These are phyloP conservation scores for Eruca vesicaria DNA, from an alignment of 441 rosid genomes.

Conservation along the genomic window DNA sequence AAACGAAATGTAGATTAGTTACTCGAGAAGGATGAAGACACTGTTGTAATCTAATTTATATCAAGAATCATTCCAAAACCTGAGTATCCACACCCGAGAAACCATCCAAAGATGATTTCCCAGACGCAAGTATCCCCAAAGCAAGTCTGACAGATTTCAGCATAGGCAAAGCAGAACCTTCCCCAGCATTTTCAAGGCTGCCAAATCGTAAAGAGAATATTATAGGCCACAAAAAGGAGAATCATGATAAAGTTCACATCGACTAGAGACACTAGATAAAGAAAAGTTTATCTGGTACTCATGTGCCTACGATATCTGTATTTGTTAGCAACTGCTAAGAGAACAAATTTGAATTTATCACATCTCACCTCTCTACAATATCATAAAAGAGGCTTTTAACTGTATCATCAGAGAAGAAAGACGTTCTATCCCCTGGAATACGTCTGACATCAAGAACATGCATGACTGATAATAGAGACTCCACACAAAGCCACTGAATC, in stretches of 20 bases:
- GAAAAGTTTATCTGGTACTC: not conserved
- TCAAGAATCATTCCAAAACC: conserved; percentile 42
- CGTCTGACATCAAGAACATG: conserved; percentile 51
- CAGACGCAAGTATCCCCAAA: conserved; percentile 60
- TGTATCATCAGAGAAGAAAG: conserved; percentile 65
- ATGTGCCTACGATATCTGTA: not conserved
- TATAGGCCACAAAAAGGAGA: not conserved
- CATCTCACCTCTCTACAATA: conserved; percentile 78
- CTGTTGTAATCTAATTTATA: not conserved
- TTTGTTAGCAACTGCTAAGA: not conserved
- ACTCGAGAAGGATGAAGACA: not conserved
- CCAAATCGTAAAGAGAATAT: conserved; percentile 35
- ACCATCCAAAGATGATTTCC: conserved; percentile 45
- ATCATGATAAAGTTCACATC: not conserved
- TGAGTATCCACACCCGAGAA: conserved; percentile 68
- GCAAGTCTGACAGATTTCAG: conserved; percentile 78
- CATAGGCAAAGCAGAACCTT: conserved; percentile 84
- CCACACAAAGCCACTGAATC: conserved; percentile 89
- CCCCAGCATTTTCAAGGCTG: conserved; percentile 99
- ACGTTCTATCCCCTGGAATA: conserved; percentile 39
- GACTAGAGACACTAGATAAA: not conserved
- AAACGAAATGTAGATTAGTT: not conserved
- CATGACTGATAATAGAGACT: conserved; percentile 71
- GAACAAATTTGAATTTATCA: conserved; percentile 11
- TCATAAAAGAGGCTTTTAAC: conserved; percentile 61